These are phyloP conservation scores for Cotoneaster glaucophyllus DNA, from an alignment of 306 rosid genomes.

Conservation along the genomic window DNA sequence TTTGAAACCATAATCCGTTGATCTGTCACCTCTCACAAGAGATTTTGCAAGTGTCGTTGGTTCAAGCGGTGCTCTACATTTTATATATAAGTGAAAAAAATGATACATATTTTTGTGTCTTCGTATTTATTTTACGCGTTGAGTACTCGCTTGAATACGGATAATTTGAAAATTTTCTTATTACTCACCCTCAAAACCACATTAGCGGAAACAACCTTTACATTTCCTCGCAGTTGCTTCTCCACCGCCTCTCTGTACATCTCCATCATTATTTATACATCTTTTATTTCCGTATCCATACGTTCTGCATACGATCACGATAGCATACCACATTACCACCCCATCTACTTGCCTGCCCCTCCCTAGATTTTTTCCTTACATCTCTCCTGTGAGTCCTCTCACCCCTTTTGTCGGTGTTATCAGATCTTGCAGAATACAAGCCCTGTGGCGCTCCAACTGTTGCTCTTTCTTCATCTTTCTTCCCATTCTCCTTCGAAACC, in stretches of 20 bases:
- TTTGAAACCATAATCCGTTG: neutral
- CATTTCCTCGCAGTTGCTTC: neutral
- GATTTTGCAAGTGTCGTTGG: too few relatives aligned
- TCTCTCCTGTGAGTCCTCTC: slow-evolving; percentile 17
- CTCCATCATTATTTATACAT: neutral
- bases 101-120: too few relatives aligned
- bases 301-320: slow-evolving; percentile 23
- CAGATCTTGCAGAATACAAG: slow-evolving; percentile 53
- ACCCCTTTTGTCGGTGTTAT: slow-evolving; percentile 57
- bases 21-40: neutral
- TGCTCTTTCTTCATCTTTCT: slow-evolving; percentile 11
- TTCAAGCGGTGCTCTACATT: too few relatives aligned
- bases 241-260: neutral
- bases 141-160: too few relatives aligned
- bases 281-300: slow-evolving; percentile 30
- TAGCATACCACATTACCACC: slow-evolving; percentile 15
- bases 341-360: neutral
- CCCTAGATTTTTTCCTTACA: slow-evolving; percentile 59
- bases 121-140: too few relatives aligned
- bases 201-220: neutral
- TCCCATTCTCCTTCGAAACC: slow-evolving; percentile 4
- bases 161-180: too few relatives aligned
- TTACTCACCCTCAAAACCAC: neutral
- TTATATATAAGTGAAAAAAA: too few relatives aligned
- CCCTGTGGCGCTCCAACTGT: slow-evolving; percentile 13